These are phyloP conservation scores for Tranzscheliella williamsii DNA, from an alignment of 1,284 basidiomycete genomes.

Conservation along the genomic window DNA sequence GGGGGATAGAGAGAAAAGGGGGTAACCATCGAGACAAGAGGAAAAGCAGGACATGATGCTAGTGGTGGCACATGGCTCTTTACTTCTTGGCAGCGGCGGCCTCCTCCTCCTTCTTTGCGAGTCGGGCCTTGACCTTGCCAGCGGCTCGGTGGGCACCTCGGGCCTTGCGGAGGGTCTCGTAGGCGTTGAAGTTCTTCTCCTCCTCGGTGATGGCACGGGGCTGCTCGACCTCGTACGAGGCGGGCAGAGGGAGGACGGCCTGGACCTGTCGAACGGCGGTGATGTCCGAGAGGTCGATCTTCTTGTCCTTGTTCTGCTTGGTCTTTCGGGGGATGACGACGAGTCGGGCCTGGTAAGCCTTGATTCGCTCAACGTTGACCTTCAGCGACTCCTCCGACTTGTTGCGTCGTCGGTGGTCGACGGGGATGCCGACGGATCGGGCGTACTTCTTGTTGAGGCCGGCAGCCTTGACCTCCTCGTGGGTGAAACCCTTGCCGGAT, in stretches of 20 bases:
- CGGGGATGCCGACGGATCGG: slow-evolving; percentile 86
- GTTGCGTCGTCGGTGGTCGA: slow-evolving; percentile 97
- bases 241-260: slow-evolving; percentile 66
- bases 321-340: slow-evolving; percentile 79
- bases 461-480: slow-evolving; percentile 93
- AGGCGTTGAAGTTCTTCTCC: slow-evolving; percentile 82
- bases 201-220: slow-evolving; percentile 92
- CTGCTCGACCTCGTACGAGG: slow-evolving; percentile 72
- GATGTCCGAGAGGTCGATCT: slow-evolving; percentile 76
- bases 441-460: slow-evolving; percentile 95
- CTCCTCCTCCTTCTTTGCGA: slow-evolving; percentile 77
- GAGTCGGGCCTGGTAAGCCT: slow-evolving; percentile 81
- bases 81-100: slow-evolving; percentile 91
- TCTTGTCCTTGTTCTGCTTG: slow-evolving; percentile 88
- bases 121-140: slow-evolving; percentile 77
- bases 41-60: background rate
- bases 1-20: slow-evolving; percentile 1
- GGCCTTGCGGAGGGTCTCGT: slow-evolving; percentile 82
- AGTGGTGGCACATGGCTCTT: too few species aligned
- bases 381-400: slow-evolving; percentile 95
- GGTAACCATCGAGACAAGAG: slow-evolving; percentile 8
- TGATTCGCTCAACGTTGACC: slow-evolving; percentile 90
- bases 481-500: slow-evolving; percentile 95
- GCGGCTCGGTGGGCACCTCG: slow-evolving; percentile 84
- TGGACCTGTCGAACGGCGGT: slow-evolving; percentile 71